A percentile compares a stretch with the other conserved stretches of the same genome.
These are phyloP conservation scores for Cucumis hystrix DNA, from an alignment of 306 rosid genomes.

Conservation along the genomic window DNA sequence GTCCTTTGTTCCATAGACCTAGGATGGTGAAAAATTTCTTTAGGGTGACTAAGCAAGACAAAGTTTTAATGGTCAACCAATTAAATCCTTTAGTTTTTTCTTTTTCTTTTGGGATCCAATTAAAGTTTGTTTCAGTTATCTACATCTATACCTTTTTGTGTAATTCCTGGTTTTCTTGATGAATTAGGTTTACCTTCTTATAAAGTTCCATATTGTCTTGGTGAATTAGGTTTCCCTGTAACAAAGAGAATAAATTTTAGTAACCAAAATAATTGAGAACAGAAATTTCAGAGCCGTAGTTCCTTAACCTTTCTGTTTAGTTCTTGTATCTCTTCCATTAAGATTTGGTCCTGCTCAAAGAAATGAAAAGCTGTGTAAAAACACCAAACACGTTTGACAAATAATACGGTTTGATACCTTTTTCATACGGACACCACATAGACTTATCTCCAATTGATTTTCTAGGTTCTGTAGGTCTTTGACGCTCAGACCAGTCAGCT, in stretches of 20 bases:
- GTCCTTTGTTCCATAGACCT: constrained; percentile 68
- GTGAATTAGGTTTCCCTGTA: constrained; percentile 68
- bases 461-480: constrained; percentile 61
- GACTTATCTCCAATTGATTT: constrained; percentile 71
- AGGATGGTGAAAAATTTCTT: constrained; percentile 20
- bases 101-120: background rate
- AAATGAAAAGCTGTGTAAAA: background rate
- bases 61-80: background rate
- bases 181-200: constrained; percentile 58
- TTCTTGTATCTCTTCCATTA: constrained; percentile 40
- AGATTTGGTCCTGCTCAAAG: constrained; percentile 7
- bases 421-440: constrained; percentile 50
- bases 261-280: background rate
- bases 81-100: background rate
- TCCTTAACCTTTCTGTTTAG: constrained; percentile 66
- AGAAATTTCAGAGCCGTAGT: constrained; percentile 6
- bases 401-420: background rate
- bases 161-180: constrained; percentile 54
- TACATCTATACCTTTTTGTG: constrained; percentile 33
- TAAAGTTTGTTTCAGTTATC: constrained; percentile 13
- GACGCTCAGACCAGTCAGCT: constrained; percentile 51
- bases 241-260: constrained; percentile 9
- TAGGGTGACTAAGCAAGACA: constrained; percentile 22
- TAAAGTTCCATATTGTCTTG: constrained; percentile 60
- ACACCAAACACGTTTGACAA: background rate